Percentiles rank a stretch among this genome's conserved stretches.
Evolutionary conservation across 2,329 filamentous ascomycete species (phyloP).

Genomic region (Cadophora sp.): DNA sequence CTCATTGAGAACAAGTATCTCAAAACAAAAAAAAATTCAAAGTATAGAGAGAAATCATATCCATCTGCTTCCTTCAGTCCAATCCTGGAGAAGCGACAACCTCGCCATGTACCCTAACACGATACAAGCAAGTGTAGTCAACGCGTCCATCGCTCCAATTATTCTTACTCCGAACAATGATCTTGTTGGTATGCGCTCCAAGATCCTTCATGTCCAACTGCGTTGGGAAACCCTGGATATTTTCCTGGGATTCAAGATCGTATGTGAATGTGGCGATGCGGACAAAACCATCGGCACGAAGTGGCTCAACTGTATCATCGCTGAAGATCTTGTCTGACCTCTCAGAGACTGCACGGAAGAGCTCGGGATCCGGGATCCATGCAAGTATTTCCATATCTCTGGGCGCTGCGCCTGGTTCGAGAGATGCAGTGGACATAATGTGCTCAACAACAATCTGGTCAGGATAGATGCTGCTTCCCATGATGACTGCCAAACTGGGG

Average conservation of each 20-base stretch:
- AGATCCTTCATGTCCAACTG: conserved; percentile 57
- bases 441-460: conserved; percentile 77
- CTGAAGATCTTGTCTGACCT: conserved; percentile 47
- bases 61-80: conserved; percentile 2
- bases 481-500: conserved; percentile 69
- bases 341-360: conserved; percentile 46
- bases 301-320: conserved; percentile 40
- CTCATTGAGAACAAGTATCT: not conserved
- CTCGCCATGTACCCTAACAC: conserved; percentile 63
- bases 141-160: conserved; percentile 60
- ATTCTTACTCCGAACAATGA: conserved; percentile 61
- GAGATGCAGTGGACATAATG: conserved; percentile 65
- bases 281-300: conserved; percentile 52
- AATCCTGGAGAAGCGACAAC: conserved; percentile 12
- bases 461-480: conserved; percentile 65
- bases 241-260: conserved; percentile 47
- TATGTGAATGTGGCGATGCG: conserved; percentile 65
- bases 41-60: not conserved
- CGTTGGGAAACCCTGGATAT: conserved; percentile 59
- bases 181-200: conserved; percentile 53
- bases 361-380: conserved; percentile 55
- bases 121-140: conserved; percentile 70
- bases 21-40: not conserved
- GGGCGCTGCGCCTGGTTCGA: conserved; percentile 68
- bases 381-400: conserved; percentile 74